Conservation (phyloP, 2,329 filamentous ascomycete genomes). For the Colletotrichum tropicale region DNA sequence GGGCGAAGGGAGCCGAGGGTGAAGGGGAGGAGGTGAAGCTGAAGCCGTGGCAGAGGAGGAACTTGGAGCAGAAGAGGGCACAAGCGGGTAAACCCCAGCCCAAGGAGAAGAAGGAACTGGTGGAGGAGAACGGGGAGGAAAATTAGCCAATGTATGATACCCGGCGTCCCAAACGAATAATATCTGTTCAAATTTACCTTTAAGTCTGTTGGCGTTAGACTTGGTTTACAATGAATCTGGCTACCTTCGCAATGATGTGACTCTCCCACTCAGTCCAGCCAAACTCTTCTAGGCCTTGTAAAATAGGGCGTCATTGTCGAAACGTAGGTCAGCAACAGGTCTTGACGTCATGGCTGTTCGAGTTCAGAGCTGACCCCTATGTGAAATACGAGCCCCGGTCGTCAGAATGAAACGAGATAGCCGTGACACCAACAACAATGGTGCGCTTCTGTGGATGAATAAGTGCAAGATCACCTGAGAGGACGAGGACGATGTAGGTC, state of each 20-base stretch:
- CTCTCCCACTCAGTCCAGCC: too few relatives aligned
- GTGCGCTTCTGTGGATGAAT: neutral
- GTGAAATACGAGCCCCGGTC: too few relatives aligned
- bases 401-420: too few relatives aligned
- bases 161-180: conserved; percentile 1
- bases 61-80: conserved; percentile 9
- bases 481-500: neutral
- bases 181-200: neutral
- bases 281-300: too few relatives aligned
- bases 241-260: too few relatives aligned
- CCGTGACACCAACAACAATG: too few relatives aligned
- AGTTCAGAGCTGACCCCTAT: too few relatives aligned
- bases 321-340: too few relatives aligned
- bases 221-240: neutral
- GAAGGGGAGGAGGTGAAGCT: conserved; percentile 9
- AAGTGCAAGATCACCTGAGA: neutral
- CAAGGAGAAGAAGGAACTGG: neutral
- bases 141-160: conserved; percentile 18
- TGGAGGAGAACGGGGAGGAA: neutral
- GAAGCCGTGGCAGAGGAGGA: conserved; percentile 21
- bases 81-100: neutral
- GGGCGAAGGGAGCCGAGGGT: conserved; percentile 56
- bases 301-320: too few relatives aligned
- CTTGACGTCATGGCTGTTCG: too few relatives aligned
- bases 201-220: neutral